These are phyloP conservation scores for Alternaria sp. DNA, from an alignment of 2,329 filamentous ascomycete genomes.

Conservation along the genomic window DNA sequence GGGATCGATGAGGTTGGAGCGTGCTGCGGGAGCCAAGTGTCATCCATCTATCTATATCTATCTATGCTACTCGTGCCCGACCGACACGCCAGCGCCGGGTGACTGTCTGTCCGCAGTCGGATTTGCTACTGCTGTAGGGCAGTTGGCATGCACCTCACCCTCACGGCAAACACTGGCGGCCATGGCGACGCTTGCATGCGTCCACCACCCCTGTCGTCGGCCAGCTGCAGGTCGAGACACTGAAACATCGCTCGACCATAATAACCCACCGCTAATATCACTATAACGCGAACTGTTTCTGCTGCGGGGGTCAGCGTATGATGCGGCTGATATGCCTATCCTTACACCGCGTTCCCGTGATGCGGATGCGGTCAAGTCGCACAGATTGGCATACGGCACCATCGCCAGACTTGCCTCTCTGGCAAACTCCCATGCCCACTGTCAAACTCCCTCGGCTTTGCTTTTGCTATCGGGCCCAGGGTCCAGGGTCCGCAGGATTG, in stretches of 20 bases:
- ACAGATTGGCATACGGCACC: background rate
- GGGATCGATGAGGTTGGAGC: constrained; percentile 12
- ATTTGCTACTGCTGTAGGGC: constrained; percentile 13
- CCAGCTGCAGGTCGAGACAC: constrained; percentile 9
- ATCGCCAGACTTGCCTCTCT: constrained; percentile 7
- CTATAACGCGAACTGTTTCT: constrained; percentile 23
- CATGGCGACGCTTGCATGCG: constrained; percentile 5
- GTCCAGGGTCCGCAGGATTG: constrained; percentile 2
- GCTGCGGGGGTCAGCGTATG: constrained; percentile 12
- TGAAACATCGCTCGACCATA: constrained; percentile 25
- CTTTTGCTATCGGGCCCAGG: background rate
- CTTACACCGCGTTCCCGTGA: background rate
- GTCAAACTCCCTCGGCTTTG: background rate
- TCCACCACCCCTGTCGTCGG: constrained; percentile 12
- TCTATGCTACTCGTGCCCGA: background rate
- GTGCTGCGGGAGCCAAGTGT: constrained; percentile 14
- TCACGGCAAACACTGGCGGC: constrained; percentile 3
- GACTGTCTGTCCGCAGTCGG: constrained; percentile 1
- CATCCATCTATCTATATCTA: background rate
- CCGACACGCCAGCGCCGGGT: background rate
- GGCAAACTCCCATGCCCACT: background rate
- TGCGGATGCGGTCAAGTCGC: background rate
- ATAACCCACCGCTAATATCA: constrained; percentile 15
- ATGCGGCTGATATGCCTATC: background rate
- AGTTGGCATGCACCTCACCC: constrained; percentile 2